phyloP scores from a whole-genome alignment of 2,329 filamentous ascomycete species.

The Thermochaetoides dissita region DNA sequence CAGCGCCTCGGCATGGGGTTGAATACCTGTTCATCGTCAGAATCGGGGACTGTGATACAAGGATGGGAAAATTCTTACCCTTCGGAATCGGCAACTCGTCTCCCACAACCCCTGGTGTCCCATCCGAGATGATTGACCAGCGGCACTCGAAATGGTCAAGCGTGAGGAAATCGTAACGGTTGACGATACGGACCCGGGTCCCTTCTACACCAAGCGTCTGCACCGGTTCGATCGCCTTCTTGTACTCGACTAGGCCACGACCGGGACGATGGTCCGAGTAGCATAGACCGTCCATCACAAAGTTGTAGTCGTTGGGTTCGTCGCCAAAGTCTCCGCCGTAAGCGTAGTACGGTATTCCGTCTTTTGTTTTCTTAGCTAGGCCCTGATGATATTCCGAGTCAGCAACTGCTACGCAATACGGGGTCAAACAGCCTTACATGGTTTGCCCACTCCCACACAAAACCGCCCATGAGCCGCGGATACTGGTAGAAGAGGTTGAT shows the following conservation, averaged over 20 bases:
- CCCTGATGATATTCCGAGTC: constrained; percentile 15
- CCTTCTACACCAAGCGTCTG: constrained; percentile 23
- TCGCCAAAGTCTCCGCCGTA: constrained; percentile 52
- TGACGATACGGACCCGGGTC: constrained; percentile 27
- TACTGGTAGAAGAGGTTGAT: constrained; percentile 47
- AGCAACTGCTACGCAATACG: no score
- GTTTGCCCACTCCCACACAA: constrained; percentile 54
- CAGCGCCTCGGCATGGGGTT: constrained; percentile 21
- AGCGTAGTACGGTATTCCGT: constrained; percentile 35
- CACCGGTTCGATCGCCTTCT: constrained; percentile 44
- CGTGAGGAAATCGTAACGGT: constrained; percentile 35
- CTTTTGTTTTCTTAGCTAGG: constrained; percentile 30
- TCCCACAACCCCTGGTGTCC: no score
- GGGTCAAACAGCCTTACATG: constrained; percentile 23
- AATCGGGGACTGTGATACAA: constrained; percentile 20
- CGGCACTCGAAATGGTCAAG: constrained; percentile 28
- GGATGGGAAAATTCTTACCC: constrained; percentile 28
- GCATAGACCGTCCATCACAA: constrained; percentile 48
- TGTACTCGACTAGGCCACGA: constrained; percentile 41
- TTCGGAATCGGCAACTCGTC: constrained; percentile 3
- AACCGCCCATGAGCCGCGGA: constrained; percentile 50
- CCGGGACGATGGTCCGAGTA: constrained; percentile 40
- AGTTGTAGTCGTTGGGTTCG: constrained; percentile 43
- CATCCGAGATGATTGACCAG: constrained; percentile 18
- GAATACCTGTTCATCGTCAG: neutral